Percentiles rank a stretch among this genome's conserved stretches.
These are phyloP conservation scores for Fonsecaea pedrosoi DNA, from an alignment of 2,329 filamentous ascomycete genomes.

Conservation along the genomic window DNA sequence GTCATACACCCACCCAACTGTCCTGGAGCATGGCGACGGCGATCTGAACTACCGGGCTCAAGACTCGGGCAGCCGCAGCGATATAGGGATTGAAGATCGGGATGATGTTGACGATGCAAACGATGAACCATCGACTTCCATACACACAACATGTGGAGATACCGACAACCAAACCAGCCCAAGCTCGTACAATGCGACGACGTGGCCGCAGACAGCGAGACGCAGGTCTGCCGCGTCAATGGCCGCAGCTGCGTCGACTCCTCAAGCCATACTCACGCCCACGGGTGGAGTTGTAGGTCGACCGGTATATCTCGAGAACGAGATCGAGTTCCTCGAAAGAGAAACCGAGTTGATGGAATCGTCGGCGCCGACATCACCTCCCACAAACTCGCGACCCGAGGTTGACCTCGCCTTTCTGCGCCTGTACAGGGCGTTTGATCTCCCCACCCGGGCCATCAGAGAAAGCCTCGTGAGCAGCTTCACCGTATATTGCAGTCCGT, in stretches of 20 bases:
- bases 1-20: no score
- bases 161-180: not conserved
- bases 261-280: conserved; percentile 5
- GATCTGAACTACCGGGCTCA: no score
- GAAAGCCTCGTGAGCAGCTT: conserved; percentile 22
- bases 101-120: no score
- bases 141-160: no score
- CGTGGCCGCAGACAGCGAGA: conserved; percentile 1
- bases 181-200: conserved; percentile 8
- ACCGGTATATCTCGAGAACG: conserved; percentile 8
- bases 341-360: conserved; percentile 7
- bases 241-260: conserved; percentile 1
- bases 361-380: conserved; percentile 10
- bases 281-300: conserved; percentile 9
- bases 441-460: conserved; percentile 24
- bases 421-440: conserved; percentile 23
- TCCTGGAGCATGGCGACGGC: no score
- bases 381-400: not conserved
- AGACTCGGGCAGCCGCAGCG: no score
- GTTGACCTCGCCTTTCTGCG: conserved; percentile 11
- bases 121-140: no score
- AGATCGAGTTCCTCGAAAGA: conserved; percentile 7
- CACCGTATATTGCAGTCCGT: conserved; percentile 6
- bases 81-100: no score
- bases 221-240: conserved; percentile 3